phyloP scores from a whole-genome alignment of 208 protist species.

The Acanthamoeba lenticulata region DNA sequence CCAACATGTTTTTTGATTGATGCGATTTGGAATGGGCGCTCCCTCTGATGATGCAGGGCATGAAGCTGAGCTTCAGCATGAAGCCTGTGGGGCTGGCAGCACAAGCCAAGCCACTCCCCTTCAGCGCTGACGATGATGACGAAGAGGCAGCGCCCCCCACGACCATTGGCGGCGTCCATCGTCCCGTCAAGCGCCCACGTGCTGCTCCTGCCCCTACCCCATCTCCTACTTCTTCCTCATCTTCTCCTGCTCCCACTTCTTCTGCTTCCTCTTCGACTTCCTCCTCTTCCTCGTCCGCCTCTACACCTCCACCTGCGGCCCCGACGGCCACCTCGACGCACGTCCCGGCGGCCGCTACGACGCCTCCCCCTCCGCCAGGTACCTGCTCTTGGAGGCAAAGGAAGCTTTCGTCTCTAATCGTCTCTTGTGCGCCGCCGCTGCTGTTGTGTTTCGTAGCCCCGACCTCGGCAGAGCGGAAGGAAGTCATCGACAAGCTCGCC shows the following conservation, averaged over 20 bases:
- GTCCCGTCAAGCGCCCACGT: not conserved
- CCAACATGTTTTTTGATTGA: not conserved
- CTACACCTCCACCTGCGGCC: not conserved
- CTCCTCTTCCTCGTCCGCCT: not conserved
- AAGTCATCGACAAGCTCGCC: slow-evolving; percentile 19
- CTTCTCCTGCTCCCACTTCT: not conserved
- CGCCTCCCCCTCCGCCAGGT: not conserved
- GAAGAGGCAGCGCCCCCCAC: not conserved
- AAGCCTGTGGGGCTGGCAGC: not conserved
- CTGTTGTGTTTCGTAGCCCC: not conserved
- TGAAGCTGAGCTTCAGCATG: slow-evolving; percentile 41
- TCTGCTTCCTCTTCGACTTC: not conserved
- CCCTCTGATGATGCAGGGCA: not conserved
- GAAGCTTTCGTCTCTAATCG: not conserved
- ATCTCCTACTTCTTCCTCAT: not conserved
- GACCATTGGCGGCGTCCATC: not conserved
- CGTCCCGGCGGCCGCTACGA: not conserved
- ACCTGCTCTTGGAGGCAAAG: not conserved
- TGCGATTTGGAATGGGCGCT: no score
- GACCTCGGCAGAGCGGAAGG: not conserved
- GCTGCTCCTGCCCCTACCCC: not conserved
- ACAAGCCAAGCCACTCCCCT: not conserved
- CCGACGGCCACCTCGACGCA: not conserved
- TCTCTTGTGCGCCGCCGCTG: not conserved
- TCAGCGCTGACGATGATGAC: not conserved